phyloP scores from a whole-genome alignment of 2,329 filamentous ascomycete species.

The Dendryphion nanum region DNA sequence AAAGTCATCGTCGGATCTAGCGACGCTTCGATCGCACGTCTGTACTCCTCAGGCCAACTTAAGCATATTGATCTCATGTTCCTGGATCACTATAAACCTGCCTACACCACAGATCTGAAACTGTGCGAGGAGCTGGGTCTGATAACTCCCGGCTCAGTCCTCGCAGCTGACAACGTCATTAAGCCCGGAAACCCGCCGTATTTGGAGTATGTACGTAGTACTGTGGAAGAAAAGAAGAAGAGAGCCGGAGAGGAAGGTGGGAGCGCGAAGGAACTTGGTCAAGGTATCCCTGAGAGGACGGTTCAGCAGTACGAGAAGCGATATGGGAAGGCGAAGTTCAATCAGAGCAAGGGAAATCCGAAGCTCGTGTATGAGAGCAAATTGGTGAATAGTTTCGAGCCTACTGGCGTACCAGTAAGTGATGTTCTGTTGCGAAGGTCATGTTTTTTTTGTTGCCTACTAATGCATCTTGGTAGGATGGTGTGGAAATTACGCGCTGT shows the following conservation, averaged over 20 bases:
- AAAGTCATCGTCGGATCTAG: conserved; percentile 69
- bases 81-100: conserved; percentile 77
- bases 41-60: conserved; percentile 56
- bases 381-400: conserved; percentile 65
- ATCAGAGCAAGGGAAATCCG: conserved; percentile 56
- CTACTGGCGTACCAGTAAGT: conserved; percentile 64
- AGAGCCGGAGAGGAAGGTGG: conserved; percentile 26
- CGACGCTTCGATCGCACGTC: conserved; percentile 61
- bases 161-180: conserved; percentile 71
- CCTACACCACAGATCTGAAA: conserved; percentile 72
- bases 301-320: conserved; percentile 50
- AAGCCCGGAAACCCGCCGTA: conserved; percentile 71
- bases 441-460: not conserved
- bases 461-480: conserved; percentile 59
- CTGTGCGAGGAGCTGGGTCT: conserved; percentile 70
- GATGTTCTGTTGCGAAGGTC: no score
- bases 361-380: conserved; percentile 65
- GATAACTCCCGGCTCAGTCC: conserved; percentile 60
- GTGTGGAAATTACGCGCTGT: conserved; percentile 65
- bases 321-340: conserved; percentile 47
- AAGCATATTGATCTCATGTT: conserved; percentile 70
- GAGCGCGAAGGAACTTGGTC: conserved; percentile 29
- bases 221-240: conserved; percentile 60
- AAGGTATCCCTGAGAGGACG: conserved; percentile 45
- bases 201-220: conserved; percentile 67